Evolutionary conservation across 2,329 filamentous ascomycete genomes (phyloP), one percentile per base, ranked within the genome.

Genomic region (Cercospora sesami): DNA sequence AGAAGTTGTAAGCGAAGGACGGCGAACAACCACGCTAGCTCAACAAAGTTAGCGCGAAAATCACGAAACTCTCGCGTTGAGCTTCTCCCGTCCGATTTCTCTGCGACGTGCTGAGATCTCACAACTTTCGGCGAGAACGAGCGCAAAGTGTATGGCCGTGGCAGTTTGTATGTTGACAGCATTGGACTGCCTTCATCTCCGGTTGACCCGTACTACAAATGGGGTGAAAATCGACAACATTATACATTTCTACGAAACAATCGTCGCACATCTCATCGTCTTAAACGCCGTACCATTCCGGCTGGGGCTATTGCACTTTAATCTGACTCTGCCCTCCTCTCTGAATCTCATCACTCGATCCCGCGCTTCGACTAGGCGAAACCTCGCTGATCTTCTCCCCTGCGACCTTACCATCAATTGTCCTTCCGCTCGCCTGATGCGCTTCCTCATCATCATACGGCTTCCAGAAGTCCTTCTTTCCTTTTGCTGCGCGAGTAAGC

Each of bases 391-490:
- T 28, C 16, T 48, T 36, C 18, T 51, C 16, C 2, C 48, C 57
- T 9, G 64, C 64, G 4, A 16, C 36, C 58, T 65, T 63, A 2
- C 63, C 67, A 8, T 65, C 58, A 18, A 60, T 68, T 10, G 63
- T 51, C 18, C 36, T n/a, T 23, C 64, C 63, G 7, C 31, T 31
- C n/a, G 59, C 30, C 26, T 28, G 36, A 18, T 16, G 39, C 9
- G 55, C 67, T 33, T 63, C 62, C 36, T 73, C 71, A 14, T 72
- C 73, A 18, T 75, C 74, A 26, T 75, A 60, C 2, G 64, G 78
- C 42, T 83, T 83, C 91, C 91, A 93, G 77, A 94, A 94, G 73
- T 90, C 86, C 80, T 85, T 90, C 83, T 92, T 91, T 30, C 92
- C 92, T 42, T 81, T 81, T 0, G 80, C 77, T 4, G 90, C 81